Conservation (phyloP, 345 rosid species). For the Carallia pectinifolia region DNA sequence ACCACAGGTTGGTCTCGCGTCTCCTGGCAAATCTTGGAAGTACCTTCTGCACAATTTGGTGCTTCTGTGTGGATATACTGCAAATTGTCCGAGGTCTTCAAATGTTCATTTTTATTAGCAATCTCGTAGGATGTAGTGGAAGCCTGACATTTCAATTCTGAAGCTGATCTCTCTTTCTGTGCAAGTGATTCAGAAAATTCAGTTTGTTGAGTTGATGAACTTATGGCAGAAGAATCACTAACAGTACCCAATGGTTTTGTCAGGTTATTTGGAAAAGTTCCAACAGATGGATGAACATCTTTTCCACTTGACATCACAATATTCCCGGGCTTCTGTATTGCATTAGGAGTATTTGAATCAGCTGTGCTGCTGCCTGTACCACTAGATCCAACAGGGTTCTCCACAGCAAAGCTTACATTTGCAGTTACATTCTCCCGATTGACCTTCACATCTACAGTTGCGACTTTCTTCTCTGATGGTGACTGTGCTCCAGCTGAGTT, state of each 20-base stretch:
- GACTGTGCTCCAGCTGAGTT: conserved; percentile 43
- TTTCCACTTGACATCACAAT: conserved; percentile 17
- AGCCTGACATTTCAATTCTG: conserved; percentile 26
- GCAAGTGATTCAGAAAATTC: conserved; percentile 30
- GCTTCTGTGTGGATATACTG: conserved; percentile 21
- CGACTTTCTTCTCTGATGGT: conserved; percentile 56
- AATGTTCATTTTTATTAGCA: conserved; percentile 17
- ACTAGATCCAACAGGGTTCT: conserved; percentile 34
- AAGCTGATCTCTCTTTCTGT: conserved; percentile 19
- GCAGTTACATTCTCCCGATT: conserved; percentile 45
- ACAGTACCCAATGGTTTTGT: conserved; percentile 18
- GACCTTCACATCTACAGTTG: conserved; percentile 35
- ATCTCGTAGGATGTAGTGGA: conserved; percentile 17
- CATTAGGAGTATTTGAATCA: conserved; percentile 29
- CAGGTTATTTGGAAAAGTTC: conserved; percentile 21
- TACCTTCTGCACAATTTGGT: conserved; percentile 28
- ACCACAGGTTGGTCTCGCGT: conserved; percentile 9
- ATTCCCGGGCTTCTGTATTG: conserved; percentile 24
- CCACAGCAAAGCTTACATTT: conserved; percentile 37
- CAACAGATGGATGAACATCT: conserved; percentile 29
- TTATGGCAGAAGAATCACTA: conserved; percentile 27
- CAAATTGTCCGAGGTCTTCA: conserved; percentile 20
- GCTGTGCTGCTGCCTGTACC: conserved; percentile 24
- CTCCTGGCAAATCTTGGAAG: conserved; percentile 8
- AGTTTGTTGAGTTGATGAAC: conserved; percentile 20